A percentile compares a stretch with the other conserved stretches of the same genome.
phyloP scores from a whole-genome alignment of 139 green algal species.

The Desmodesmus armatus region DNA sequence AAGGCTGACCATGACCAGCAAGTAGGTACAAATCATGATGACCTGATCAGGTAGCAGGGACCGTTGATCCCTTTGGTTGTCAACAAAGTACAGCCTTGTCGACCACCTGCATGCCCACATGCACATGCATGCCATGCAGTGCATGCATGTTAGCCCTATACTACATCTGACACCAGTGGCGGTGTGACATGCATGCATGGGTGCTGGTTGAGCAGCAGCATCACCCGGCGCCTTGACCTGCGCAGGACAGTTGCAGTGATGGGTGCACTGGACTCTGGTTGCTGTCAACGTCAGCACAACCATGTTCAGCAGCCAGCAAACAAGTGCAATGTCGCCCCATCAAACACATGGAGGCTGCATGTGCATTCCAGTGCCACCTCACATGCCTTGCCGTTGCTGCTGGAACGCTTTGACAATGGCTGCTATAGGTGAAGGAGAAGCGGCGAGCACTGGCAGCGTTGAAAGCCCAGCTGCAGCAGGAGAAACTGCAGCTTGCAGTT shows the following conservation, averaged over 20 bases:
- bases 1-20: constrained; percentile 81
- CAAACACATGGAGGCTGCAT: not conserved
- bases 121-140: not conserved
- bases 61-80: too few species aligned
- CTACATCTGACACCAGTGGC: too few species aligned
- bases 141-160: not conserved
- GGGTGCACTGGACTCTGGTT: too few species aligned
- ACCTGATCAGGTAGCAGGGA: not conserved
- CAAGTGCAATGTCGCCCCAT: too few species aligned
- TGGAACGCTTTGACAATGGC: not conserved
- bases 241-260: too few species aligned
- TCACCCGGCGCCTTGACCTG: too few species aligned
- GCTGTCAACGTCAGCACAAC: too few species aligned
- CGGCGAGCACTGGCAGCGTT: constrained; percentile 60
- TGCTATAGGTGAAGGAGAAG: constrained; percentile 61
- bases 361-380: not conserved
- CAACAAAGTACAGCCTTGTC: too few species aligned
- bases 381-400: not conserved
- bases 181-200: too few species aligned
- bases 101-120: too few species aligned
- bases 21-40: constrained; percentile 38
- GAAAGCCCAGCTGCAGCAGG: constrained; percentile 73
- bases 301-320: too few species aligned
- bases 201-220: too few species aligned
- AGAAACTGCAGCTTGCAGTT: constrained; percentile 66